phyloP scores from a whole-genome alignment of 2,329 filamentous ascomycete genomes.

The Nigrospora osmanthi region DNA sequence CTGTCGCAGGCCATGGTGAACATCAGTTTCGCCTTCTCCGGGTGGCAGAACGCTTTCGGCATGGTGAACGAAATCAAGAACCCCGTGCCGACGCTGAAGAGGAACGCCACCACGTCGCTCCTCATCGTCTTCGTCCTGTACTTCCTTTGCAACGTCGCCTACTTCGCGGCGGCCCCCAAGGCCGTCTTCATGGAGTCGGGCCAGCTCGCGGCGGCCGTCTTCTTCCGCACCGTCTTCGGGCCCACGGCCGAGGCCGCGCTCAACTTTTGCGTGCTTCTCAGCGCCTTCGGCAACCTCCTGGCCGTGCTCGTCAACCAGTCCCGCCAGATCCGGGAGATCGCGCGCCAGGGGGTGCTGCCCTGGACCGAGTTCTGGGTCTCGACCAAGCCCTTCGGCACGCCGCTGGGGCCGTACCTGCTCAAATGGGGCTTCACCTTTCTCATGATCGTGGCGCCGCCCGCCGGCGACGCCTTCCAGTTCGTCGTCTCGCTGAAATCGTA shows the following conservation, averaged over 20 bases:
- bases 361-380: conserved; percentile 52
- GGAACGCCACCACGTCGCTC: conserved; percentile 40
- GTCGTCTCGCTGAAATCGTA: conserved; percentile 52
- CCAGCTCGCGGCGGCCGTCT: conserved; percentile 45
- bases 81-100: conserved; percentile 46
- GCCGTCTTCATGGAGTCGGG: conserved; percentile 40
- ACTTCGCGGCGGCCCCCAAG: conserved; percentile 49
- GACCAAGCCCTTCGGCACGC: conserved; percentile 55
- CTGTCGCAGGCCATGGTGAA: conserved; percentile 53
- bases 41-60: conserved; percentile 52
- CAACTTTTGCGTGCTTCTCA: conserved; percentile 49
- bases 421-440: conserved; percentile 49
- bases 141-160: conserved; percentile 51
- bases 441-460: conserved; percentile 53
- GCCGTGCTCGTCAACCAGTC: conserved; percentile 48
- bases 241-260: conserved; percentile 39
- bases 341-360: conserved; percentile 52
- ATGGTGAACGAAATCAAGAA: conserved; percentile 51
- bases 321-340: conserved; percentile 51
- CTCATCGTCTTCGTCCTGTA: conserved; percentile 44
- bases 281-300: conserved; percentile 50
- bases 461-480: conserved; percentile 59
- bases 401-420: conserved; percentile 48
- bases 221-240: conserved; percentile 53
- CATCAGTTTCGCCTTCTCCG: conserved; percentile 50